Base-by-base conservation (phyloP, 73 alveolate species). In the Tetrahymena thermophila region DNA sequence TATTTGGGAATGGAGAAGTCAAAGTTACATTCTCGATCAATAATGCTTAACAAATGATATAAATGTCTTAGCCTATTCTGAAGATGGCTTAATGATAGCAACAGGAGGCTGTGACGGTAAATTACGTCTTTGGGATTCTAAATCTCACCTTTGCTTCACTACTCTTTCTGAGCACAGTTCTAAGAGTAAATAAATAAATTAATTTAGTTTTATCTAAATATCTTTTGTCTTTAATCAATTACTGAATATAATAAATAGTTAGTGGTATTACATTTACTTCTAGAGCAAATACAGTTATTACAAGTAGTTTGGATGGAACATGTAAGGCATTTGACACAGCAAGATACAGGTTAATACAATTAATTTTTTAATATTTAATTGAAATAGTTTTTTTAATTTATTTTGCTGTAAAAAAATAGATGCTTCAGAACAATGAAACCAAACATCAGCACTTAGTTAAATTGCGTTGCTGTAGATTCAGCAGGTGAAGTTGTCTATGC, bases 1-100 rank as follows among this genome's bases (percentile, higher is more conserved):
- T 93, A 99, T 99, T n/a, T 99, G 99, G 99, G 99, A 99, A 96
- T 99, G 99, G 99, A 98, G 98, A 96, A 97, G 99, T 43, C 99
- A 99, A 95, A 95, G 99, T 34, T 99, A 98, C 95, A 97, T 99
- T 28, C 95, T 98, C 93, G 98, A 99, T 94, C 97, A 99, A 96
- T 97, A 98, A 97, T 99, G 99, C 50, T 97, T 97, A 94, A 96
- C 96, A 95, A 95, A 96, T 85, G 99, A 99, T 84, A 97, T 98
- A 38, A 96, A 96, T 34, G 93, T 96, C 57, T 94, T 98, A 14
- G 97, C 99, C 21, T 97, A 96, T 95, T 96, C 98, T 55, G 55
- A 97, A 17, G 99, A 99, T 94, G 98, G 99, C 15, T 94, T 97
- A 10, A 95, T 97, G 44, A 95, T 99, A 10, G 99, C 99, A 13